Evolutionary conservation across 305 asterid species (phyloP), one percentile per base, ranked within the genome.

Genomic region (Rubia peregrina): DNA sequence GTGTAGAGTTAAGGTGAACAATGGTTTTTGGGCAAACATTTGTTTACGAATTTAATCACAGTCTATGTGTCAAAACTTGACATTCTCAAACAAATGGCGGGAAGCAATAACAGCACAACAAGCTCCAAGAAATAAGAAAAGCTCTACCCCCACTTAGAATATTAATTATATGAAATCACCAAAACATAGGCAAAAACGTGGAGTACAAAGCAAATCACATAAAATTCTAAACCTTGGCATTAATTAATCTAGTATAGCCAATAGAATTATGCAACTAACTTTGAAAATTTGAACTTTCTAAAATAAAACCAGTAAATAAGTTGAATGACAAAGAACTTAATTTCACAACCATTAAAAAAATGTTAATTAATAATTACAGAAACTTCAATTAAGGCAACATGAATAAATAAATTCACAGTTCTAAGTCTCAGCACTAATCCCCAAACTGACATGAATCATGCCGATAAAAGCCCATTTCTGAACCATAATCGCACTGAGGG

Each of bases 1-100:
- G 65, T 22, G 56, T 71, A 19, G 42, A 57, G 82, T 87, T 81
- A 93, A 90, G 92, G 83, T 75, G 79, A 82, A 74, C 79, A 78
- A 71, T 70, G 60, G 78, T 73, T 64, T 55, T 33, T 75, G 62
- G 61, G 57, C 46, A 4, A 60, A 51, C 38, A 66, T 61, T 65
- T 49, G 70, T 68, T 17, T 5, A 67, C 56, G 19, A 75, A 75
- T 36, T 71, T 69, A 61, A 46, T 9, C 30, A 65, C 11, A n/a
- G 36, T 65, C 33, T 42, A 67, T 6, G 36, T 36, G 48, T 13
- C 19, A 9, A 21, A 22, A 49, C 19, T 57, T 22, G 22, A 11
- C 46, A 36, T n/a, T 51, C 59, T 69, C 30, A 55, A 48, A 63
- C 42, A 36, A 67, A 53, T 46, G 59, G 13, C 30, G 30, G n/a